Conservation (phyloP, 2,329 filamentous ascomycete species). For the Arthroderma sp. region DNA sequence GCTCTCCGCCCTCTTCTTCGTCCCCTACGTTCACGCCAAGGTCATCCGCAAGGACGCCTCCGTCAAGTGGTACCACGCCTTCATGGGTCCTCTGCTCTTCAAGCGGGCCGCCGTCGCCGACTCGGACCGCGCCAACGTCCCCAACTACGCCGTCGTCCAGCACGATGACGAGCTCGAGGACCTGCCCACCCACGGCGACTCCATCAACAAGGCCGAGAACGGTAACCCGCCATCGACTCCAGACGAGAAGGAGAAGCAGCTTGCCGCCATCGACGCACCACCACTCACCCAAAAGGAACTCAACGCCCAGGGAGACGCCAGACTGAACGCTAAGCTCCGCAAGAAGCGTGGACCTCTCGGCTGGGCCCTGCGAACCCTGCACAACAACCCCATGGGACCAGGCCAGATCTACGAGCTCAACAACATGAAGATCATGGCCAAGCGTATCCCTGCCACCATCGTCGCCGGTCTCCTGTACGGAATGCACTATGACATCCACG, state of each 20-base stretch:
- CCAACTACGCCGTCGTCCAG: slow-evolving; percentile 68
- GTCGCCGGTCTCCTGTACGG: slow-evolving; percentile 57
- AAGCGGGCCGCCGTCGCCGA: slow-evolving; percentile 45
- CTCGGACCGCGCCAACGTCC: slow-evolving; percentile 47
- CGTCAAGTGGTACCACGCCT: slow-evolving; percentile 51
- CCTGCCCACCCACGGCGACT: slow-evolving; percentile 19
- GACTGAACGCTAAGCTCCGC: slow-evolving; percentile 52
- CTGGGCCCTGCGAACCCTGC: slow-evolving; percentile 70
- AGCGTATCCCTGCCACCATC: slow-evolving; percentile 58
- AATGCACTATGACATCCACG: slow-evolving; percentile 70
- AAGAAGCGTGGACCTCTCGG: slow-evolving; percentile 53
- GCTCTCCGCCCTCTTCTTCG: slow-evolving; percentile 57
- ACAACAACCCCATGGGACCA: slow-evolving; percentile 58
- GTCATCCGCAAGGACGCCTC: slow-evolving; percentile 57
- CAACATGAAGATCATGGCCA: slow-evolving; percentile 53
- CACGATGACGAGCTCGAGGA: slow-evolving; percentile 43
- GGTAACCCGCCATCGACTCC: slow-evolving; percentile 9
- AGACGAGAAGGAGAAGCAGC: slow-evolving; percentile 26
- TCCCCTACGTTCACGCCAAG: slow-evolving; percentile 55
- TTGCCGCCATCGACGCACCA: slow-evolving; percentile 38
- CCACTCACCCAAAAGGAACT: slow-evolving; percentile 52
- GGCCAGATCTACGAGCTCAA: slow-evolving; percentile 62
- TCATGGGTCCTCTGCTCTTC: slow-evolving; percentile 54
- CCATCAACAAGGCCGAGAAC: slow-evolving; percentile 20
- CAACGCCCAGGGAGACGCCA: slow-evolving; percentile 44